Percentiles rank a stretch among this genome's conserved stretches.
Conservation (phyloP, 768 basidiomycete genomes). For the Tricholomella constricta region DNA sequence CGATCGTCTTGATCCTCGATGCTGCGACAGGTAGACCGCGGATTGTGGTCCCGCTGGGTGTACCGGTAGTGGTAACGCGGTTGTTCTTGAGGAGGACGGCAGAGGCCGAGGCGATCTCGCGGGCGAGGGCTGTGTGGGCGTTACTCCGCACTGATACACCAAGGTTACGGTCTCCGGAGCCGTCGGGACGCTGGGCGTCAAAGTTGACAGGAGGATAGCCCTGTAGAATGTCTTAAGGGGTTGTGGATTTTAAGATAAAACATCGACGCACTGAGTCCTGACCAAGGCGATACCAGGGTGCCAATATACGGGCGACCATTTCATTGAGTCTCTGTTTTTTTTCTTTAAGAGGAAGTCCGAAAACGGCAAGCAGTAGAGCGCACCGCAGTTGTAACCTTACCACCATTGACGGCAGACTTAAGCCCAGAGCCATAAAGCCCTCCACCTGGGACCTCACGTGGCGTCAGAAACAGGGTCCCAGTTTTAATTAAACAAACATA, state of each 20-base stretch:
- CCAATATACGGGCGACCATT: constrained; percentile 48
- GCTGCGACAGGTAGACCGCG: constrained; percentile 48
- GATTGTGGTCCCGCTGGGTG: constrained; percentile 31
- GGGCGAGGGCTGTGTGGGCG: constrained; percentile 51
- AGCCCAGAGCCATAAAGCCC: constrained; percentile 33
- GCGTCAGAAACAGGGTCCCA: too few relatives aligned
- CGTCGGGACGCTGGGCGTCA: constrained; percentile 46
- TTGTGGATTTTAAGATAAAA: neutral
- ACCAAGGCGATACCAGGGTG: constrained; percentile 48
- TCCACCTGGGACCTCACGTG: too few relatives aligned
- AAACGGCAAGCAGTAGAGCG: neutral
- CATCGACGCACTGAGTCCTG: constrained; percentile 43
- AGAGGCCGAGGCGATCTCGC: constrained; percentile 65
- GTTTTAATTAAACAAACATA: constrained; percentile 9
- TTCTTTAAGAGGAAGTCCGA: neutral
- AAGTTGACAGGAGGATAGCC: constrained; percentile 49
- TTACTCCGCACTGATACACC: constrained; percentile 43
- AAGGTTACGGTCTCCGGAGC: constrained; percentile 45
- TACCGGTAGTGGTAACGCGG: constrained; percentile 37
- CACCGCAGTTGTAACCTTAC: constrained; percentile 34
- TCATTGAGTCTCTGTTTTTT: constrained; percentile 39
- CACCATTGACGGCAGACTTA: constrained; percentile 36
- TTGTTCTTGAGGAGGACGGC: constrained; percentile 73
- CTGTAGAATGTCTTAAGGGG: constrained; percentile 20
- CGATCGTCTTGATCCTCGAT: constrained; percentile 54